These are phyloP conservation scores for Oryza punctata DNA, from an alignment of 176 grass and related monocot genomes.

Conservation along the genomic window DNA sequence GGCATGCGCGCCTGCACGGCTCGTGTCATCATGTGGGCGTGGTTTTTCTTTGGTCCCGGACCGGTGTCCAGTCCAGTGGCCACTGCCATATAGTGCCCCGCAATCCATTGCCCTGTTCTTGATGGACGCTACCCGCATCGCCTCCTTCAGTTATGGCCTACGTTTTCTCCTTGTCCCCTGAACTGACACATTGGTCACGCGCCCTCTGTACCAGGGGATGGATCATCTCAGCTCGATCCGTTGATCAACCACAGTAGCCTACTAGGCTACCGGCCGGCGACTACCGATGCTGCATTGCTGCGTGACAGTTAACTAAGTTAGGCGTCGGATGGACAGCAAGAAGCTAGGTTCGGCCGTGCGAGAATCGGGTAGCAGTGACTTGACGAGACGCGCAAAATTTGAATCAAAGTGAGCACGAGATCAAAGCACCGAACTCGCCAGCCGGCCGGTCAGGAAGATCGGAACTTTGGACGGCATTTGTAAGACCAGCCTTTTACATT, in stretches of 20 bases:
- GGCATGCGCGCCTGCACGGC: constrained; percentile 10
- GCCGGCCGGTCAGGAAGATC: neutral
- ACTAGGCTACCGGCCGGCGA: neutral
- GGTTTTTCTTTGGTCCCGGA: constrained; percentile 31
- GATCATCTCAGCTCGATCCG: neutral
- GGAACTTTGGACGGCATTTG: neutral
- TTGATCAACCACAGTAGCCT: neutral
- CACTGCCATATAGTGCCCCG: neutral
- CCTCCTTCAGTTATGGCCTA: constrained; percentile 17
- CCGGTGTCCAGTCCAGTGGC: neutral
- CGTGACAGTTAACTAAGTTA: neutral
- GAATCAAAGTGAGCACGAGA: neutral
- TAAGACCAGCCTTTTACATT: neutral
- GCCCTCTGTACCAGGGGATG: neutral
- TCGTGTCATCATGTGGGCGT: neutral
- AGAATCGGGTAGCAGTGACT: neutral
- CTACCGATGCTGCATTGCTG: neutral
- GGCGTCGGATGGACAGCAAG: neutral
- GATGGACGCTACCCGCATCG: constrained; percentile 16
- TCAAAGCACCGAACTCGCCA: neutral
- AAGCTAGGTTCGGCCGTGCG: neutral
- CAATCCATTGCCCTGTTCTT: neutral
- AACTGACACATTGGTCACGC: neutral
- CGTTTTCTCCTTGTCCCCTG: neutral
- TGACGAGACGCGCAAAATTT: constrained; percentile 12